A percentile compares a stretch with the other conserved stretches of the same genome.
Conservation (phyloP, 805 yeast species). For the Spathaspora arborariae region DNA sequence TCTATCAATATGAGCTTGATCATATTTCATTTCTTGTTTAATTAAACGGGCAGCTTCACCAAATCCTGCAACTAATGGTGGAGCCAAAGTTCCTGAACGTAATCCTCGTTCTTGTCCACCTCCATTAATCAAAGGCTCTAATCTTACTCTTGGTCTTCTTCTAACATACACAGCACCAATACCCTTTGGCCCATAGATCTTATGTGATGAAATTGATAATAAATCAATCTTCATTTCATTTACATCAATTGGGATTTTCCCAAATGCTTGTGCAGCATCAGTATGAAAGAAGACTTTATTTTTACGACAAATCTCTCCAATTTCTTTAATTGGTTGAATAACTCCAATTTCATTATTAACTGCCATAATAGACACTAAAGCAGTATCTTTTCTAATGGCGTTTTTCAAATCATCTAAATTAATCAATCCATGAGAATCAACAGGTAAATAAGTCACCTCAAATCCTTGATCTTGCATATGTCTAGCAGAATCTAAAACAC, state of each 20-base stretch:
- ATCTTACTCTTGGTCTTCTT: constrained; percentile 96
- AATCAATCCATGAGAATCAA: constrained; percentile 73
- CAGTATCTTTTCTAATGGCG: constrained; percentile 87
- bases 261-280: constrained; percentile 96
- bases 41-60: constrained; percentile 95
- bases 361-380: constrained; percentile 89
- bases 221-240: constrained; percentile 90
- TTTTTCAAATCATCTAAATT: constrained; percentile 72
- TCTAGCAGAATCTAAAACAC: constrained; percentile 96
- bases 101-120: constrained; percentile 99
- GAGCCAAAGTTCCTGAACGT: constrained; percentile 94
- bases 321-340: constrained; percentile 91
- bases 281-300: constrained; percentile 95
- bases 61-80: constrained; percentile 93
- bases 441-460: constrained; percentile 91
- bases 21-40: constrained; percentile 68
- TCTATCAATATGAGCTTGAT: constrained; percentile 61
- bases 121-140: constrained; percentile 92
- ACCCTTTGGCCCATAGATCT: constrained; percentile 97
- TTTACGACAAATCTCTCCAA: constrained; percentile 81
- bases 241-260: constrained; percentile 89
- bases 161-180: constrained; percentile 93
- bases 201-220: constrained; percentile 92
- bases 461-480: constrained; percentile 95
- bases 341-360: constrained; percentile 99